A percentile compares a stretch with the other conserved stretches of the same genome.
Evolutionary conservation across 2,329 filamentous ascomycete genomes (phyloP).

Genomic region (Coniochaeta ligniaria): DNA sequence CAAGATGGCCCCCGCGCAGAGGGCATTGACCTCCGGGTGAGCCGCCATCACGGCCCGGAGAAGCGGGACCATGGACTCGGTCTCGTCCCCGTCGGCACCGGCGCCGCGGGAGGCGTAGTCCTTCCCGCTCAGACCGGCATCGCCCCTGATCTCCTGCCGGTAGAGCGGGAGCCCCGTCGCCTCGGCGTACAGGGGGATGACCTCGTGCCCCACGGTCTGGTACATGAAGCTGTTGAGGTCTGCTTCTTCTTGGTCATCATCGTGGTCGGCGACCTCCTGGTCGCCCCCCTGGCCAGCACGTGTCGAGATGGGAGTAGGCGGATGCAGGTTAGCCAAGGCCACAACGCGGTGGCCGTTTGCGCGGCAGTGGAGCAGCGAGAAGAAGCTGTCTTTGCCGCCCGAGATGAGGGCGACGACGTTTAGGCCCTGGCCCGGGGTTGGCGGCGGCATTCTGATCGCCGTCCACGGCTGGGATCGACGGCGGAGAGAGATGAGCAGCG

Average conservation of each 20-base stretch:
- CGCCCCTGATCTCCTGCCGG: slow-evolving; percentile 67
- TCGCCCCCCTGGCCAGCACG: background rate
- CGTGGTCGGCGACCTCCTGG: background rate
- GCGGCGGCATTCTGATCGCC: background rate
- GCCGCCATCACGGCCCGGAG: slow-evolving; percentile 56
- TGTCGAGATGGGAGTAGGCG: slow-evolving; percentile 21
- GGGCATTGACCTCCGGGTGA: slow-evolving; percentile 77
- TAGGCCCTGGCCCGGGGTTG: slow-evolving; percentile 27
- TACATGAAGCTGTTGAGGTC: slow-evolving; percentile 99
- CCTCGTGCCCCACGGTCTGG: slow-evolving; percentile 86
- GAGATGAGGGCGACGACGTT: slow-evolving; percentile 91
- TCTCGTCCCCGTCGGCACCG: slow-evolving; percentile 70
- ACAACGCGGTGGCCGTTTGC: slow-evolving; percentile 79
- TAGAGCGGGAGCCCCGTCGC: slow-evolving; percentile 81
- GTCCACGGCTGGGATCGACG: background rate
- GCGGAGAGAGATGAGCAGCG: background rate
- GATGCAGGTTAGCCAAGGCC: slow-evolving; percentile 84
- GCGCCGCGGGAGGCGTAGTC: slow-evolving; percentile 50
- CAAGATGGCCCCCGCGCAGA: slow-evolving; percentile 86
- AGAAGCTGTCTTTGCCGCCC: slow-evolving; percentile 96
- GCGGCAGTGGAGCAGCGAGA: slow-evolving; percentile 83
- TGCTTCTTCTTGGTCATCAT: slow-evolving; percentile 27
- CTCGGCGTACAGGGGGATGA: slow-evolving; percentile 77
- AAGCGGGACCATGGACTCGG: slow-evolving; percentile 75
- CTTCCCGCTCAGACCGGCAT: slow-evolving; percentile 60